Evolutionary conservation across 2,329 filamentous ascomycete genomes (phyloP), one percentile per base, ranked within the genome.

Genomic region (Albophoma yamanashiensis): DNA sequence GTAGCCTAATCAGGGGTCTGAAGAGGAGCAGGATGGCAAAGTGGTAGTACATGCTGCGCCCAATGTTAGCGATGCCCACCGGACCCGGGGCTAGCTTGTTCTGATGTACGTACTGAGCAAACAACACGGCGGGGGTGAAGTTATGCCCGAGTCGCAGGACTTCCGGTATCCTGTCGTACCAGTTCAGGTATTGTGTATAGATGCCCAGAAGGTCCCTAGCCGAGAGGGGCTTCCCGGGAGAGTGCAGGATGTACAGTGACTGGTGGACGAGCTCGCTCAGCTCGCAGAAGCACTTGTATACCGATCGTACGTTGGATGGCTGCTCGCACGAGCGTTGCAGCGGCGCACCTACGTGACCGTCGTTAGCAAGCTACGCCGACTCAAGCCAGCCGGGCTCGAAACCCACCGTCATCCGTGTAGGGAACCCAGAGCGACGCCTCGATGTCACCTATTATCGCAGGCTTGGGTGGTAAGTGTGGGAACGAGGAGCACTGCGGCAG

Each of bases 191-290:
- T 64, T 86, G 81, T 0, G 81, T 84, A 64, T 91, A 90, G 34
- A 84, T 83, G 56, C 77, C 79, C 11, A 89, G 75, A 2, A 91
- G 74, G 45, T 83, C 82, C 45, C 81, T 79, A 64, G 85, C 85
- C 0, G 84, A 88, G 53, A 91, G 77, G 6, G 82, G 82, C 59
- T 82, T 80, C 17, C 82, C 84, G 0, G 89, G 88, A 4, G 88
- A 86, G 68, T 90, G 88, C n/a, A 91, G 80, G 45, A 88, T 81
- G 67, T 87, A 88, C 25, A 89, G 77, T 38, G 86, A 87, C 65
- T 88, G 82, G 69, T 89, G 89, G 1, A 90, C 84, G 1, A 91
- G 81, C 71, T 91, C 87, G 63, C 86, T 89, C 57, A 92, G 79
- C 67, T 87, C 84, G 67, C 86, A 88, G 65, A 90, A 87, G 64